Conservation (phyloP, 257 asterid species). For the Salvia rosmarinus region DNA sequence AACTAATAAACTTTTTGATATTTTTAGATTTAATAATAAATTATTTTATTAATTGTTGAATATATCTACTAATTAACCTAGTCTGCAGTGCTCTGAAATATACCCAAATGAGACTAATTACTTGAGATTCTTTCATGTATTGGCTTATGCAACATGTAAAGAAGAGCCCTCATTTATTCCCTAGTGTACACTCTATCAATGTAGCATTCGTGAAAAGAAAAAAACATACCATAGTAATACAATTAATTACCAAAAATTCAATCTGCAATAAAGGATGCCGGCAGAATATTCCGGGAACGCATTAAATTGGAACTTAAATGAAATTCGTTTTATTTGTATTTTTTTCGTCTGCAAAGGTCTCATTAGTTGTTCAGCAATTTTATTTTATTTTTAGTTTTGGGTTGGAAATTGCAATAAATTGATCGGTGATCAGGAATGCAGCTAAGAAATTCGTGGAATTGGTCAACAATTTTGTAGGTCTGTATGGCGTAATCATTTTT, state of each 20-base stretch:
- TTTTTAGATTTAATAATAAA: too few relatives aligned
- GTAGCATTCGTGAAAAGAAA: not conserved
- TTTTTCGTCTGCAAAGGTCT: not conserved
- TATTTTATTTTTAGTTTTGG: not conserved
- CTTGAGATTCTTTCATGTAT: not conserved
- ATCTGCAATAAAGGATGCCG: constrained; percentile 4
- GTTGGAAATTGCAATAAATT: not conserved
- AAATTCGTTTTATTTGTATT: not conserved
- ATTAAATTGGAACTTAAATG: not conserved
- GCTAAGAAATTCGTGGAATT: not conserved
- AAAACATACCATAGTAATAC: not conserved
- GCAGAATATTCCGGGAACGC: not conserved
- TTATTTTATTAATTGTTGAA: too few relatives aligned
- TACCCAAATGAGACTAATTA: not conserved
- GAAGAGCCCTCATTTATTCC: constrained; percentile 21
- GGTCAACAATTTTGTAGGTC: not conserved
- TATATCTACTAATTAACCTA: too few relatives aligned
- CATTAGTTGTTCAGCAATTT: not conserved
- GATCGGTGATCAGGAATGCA: not conserved
- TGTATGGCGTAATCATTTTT: not conserved
- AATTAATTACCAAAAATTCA: not conserved
- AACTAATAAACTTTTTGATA: not conserved
- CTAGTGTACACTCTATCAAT: too few relatives aligned
- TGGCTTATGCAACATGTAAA: constrained; percentile 24
- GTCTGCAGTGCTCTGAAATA: not conserved